Evolutionary conservation across 805 yeast genomes (phyloP).

Genomic region (Suhomyces pyralidae): DNA sequence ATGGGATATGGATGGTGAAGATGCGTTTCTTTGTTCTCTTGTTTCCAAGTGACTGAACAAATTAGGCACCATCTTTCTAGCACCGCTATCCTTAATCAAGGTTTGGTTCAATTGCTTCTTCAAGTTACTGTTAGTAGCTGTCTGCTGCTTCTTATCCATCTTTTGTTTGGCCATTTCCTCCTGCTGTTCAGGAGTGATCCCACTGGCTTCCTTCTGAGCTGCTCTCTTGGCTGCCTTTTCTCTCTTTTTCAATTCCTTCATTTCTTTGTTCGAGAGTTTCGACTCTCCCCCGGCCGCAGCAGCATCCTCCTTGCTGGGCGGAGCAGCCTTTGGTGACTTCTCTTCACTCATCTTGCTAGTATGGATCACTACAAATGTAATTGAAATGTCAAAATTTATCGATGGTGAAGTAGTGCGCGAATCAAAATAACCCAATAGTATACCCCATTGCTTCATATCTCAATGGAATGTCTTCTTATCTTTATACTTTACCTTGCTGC

Average conservation of each 20-base stretch:
- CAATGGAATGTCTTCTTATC: too few species aligned
- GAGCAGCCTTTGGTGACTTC: neutral
- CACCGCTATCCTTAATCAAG: conserved; percentile 37
- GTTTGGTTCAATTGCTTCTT: conserved; percentile 55
- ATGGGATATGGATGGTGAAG: conserved; percentile 54
- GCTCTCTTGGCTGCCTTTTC: conserved; percentile 93
- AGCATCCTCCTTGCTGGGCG: conserved; percentile 1
- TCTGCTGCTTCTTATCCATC: conserved; percentile 39
- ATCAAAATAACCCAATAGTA: neutral
- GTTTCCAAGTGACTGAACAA: conserved; percentile 79
- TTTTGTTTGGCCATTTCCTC: conserved; percentile 40
- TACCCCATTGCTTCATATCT: neutral
- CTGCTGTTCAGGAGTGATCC: conserved; percentile 48
- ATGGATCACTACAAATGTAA: neutral
- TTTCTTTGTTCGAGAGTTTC: conserved; percentile 66
- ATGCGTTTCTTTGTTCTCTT: conserved; percentile 65
- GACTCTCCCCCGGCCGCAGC: conserved; percentile 8
- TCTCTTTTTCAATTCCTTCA: conserved; percentile 81
- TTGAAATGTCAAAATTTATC: neutral
- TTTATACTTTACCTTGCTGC: neutral
- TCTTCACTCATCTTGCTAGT: neutral
- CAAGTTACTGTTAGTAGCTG: conserved; percentile 48
- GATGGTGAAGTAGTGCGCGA: neutral
- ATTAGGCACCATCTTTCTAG: conserved; percentile 52
- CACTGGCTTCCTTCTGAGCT: conserved; percentile 72